A percentile compares a stretch with the other conserved stretches of the same genome.
Conservation (phyloP, 805 yeast species). For the Sugiyamaella marilandica region DNA sequence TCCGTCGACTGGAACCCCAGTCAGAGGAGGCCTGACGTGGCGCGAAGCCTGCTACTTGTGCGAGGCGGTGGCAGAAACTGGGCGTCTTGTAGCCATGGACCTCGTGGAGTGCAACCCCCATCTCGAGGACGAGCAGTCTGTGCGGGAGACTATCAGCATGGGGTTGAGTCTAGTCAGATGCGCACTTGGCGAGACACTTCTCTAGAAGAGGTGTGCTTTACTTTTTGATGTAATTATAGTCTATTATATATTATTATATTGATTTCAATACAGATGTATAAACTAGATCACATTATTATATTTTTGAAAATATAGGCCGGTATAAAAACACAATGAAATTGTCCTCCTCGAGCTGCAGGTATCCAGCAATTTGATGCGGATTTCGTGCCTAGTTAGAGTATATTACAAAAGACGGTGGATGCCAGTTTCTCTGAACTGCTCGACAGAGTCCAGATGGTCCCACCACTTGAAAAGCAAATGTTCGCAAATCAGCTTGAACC, state of each 20-base stretch:
- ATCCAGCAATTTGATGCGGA: not conserved
- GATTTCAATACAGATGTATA: not conserved
- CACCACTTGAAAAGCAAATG: conserved; percentile 92
- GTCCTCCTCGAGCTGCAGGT: not conserved
- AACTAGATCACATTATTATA: not conserved
- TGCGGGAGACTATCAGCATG: conserved; percentile 78
- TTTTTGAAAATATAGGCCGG: too few relatives aligned
- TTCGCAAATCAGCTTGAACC: conserved; percentile 96
- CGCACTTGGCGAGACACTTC: conserved; percentile 87
- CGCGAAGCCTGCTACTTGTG: conserved; percentile 91
- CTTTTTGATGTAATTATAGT: too few relatives aligned
- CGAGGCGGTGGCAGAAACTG: conserved; percentile 87
- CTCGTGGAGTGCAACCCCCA: conserved; percentile 92
- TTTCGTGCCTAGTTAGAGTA: not conserved
- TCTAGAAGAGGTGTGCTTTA: conserved; percentile 33
- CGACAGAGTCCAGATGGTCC: conserved; percentile 61
- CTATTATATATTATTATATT: not conserved
- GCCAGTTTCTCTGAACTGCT: conserved; percentile 39
- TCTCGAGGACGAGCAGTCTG: conserved; percentile 66
- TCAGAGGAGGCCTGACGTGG: conserved; percentile 89
- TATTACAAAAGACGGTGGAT: conserved; percentile 29
- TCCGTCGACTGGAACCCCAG: conserved; percentile 98
- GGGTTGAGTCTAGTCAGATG: conserved; percentile 91
- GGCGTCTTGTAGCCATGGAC: conserved; percentile 82
- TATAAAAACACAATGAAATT: not conserved